Percentiles rank a stretch among this genome's conserved stretches.
phyloP scores from a whole-genome alignment of 2,329 filamentous ascomycete genomes.

The Zymoseptoria brevis region DNA sequence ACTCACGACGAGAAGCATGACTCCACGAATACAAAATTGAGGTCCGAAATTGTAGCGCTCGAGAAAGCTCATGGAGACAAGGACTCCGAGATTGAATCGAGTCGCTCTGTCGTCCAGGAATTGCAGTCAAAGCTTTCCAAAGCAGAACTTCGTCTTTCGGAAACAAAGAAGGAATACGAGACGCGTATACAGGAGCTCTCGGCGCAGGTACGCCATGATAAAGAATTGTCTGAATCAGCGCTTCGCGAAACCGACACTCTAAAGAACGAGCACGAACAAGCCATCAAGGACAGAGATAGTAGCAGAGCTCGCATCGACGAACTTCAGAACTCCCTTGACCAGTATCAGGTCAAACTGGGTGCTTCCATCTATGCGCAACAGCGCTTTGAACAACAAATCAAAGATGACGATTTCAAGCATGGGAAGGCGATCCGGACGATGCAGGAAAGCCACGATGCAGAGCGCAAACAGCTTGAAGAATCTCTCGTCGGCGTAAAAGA shows the following conservation, averaged over 20 bases:
- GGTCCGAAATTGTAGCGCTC: conserved; percentile 7
- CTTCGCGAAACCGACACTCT: conserved; percentile 6
- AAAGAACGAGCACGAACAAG: conserved; percentile 5
- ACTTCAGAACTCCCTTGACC: conserved; percentile 6
- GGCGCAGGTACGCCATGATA: conserved; percentile 11
- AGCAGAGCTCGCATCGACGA: conserved; percentile 1
- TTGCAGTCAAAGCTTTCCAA: conserved; percentile 13
- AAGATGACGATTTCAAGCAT: conserved; percentile 6
- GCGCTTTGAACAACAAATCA: conserved; percentile 5
- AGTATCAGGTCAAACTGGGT: conserved; percentile 8
- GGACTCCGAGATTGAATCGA: background rate
- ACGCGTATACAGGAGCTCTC: conserved; percentile 6
- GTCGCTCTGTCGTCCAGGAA: background rate
- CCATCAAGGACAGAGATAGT: conserved; percentile 6
- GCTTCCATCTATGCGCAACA: conserved; percentile 2
- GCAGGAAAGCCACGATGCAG: conserved; percentile 2
- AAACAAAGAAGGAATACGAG: conserved; percentile 2
- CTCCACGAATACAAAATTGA: conserved; percentile 9
- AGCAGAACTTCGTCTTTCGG: conserved; percentile 10
- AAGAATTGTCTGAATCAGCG: conserved; percentile 7
- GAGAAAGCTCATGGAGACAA: conserved; percentile 1
- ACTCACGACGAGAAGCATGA: conserved; percentile 14
- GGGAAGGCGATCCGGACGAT: conserved; percentile 1
- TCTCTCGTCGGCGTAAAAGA: background rate
- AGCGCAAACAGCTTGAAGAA: conserved; percentile 1